Evolutionary conservation across 192 early-diverging fungal species (phyloP), one percentile per base, ranked within the genome.

Genomic region (Borealophlyctis nickersoniae): DNA sequence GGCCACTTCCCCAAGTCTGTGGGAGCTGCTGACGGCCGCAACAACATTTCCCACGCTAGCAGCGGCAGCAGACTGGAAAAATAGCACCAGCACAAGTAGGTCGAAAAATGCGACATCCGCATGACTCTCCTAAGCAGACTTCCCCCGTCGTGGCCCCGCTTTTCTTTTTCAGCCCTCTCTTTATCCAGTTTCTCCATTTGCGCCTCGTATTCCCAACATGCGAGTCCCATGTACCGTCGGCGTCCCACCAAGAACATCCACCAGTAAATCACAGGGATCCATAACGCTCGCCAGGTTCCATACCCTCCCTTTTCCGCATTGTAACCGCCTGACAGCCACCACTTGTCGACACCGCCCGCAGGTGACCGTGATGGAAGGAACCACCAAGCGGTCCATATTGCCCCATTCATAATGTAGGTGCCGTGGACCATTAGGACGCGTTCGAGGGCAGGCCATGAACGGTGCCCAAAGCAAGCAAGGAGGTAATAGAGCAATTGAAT

Each of bases 351-450:
- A 31, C 56, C 56, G 4, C 62, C 51, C 19, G 31, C 30, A 14
- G 9, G 60, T 49, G 31, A 19, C 19, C 16, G 22, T 48, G 2
- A 29, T 16, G 55, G 35, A 34, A 69, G 35, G 60, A 62, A 62
- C 60, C 60, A 69, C 67, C 67, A 69, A 4, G 67, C 59, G 23
- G 36, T 56, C 53, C 59, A 62, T 19, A 62, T 36, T n/a, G 60
- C 50, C 19, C 67, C 67, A 45, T 69, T 69, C 60, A 63, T 34
- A 11, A 56, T 52, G 35, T 56, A 69, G 26, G 51, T 29, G 27
- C 59, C 59, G 49, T 69, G 51, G 27, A 63, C 16, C 4, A 69
- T 49, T 2, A 69, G 4, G 1, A 56, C 2, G 27, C 60, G 60
- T 56, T 69, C 67, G 19, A 69, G 1, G 16, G 59, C 34, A 5